Percentiles rank a stretch among this genome's conserved stretches.
Evolutionary conservation across 2,329 filamentous ascomycete species (phyloP).

Genomic region (Kalaharituber pfeilii): DNA sequence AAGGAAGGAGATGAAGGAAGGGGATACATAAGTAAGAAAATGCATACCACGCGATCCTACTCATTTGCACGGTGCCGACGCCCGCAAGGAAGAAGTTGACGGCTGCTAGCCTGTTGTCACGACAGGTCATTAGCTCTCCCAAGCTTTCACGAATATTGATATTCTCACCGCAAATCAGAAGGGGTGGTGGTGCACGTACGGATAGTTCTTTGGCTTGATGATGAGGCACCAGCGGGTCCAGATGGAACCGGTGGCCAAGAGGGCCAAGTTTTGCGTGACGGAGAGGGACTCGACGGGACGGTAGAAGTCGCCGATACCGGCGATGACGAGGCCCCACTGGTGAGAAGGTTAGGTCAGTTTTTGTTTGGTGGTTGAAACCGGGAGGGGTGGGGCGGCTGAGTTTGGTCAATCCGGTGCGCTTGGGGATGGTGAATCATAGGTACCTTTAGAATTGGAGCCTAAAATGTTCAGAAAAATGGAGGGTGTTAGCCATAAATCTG

Average conservation of each 20-base stretch:
- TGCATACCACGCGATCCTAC: conserved; percentile 50
- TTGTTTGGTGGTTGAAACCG: not conserved
- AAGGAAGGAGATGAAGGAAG: not conserved
- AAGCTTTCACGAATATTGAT: too few relatives aligned
- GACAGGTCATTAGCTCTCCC: conserved; percentile 7
- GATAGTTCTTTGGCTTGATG: conserved; percentile 82
- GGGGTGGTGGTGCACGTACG: conserved; percentile 39
- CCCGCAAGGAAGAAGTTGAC: conserved; percentile 96
- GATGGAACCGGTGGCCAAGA: conserved; percentile 82
- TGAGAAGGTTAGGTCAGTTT: conserved; percentile 3
- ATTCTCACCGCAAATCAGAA: too few relatives aligned
- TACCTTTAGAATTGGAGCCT: conserved; percentile 21
- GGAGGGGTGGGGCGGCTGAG: too few relatives aligned
- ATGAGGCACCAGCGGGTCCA: conserved; percentile 99
- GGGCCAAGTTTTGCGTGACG: conserved; percentile 74
- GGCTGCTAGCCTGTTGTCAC: conserved; percentile 51
- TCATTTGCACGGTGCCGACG: conserved; percentile 68
- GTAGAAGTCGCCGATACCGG: conserved; percentile 77
- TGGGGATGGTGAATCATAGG: not conserved
- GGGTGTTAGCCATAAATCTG: not conserved
- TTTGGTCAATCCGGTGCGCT: not conserved
- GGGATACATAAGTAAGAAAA: not conserved
- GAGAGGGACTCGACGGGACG: conserved; percentile 87
- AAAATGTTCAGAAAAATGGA: not conserved
- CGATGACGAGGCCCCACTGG: conserved; percentile 81